These are phyloP conservation scores for Hyphochytrium catenoides DNA, from an alignment of 352 stramenopile species.

Conservation along the genomic window DNA sequence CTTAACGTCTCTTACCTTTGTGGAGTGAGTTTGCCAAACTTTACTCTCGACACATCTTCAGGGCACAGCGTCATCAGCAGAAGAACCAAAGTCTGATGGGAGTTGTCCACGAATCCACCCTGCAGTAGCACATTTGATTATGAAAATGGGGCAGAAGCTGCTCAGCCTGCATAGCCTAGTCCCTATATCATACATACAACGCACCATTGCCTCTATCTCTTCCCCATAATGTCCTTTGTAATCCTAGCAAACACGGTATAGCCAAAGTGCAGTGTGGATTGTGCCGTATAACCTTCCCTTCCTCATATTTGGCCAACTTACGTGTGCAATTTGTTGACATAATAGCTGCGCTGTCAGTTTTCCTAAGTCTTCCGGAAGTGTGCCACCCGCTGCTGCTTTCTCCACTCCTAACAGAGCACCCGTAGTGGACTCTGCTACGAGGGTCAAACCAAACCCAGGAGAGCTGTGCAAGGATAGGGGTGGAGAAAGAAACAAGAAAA, in stretches of 20 bases:
- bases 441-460: slow-evolving; percentile 70
- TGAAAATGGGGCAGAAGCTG: slow-evolving; percentile 3
- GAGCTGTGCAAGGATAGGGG: slow-evolving; percentile 15
- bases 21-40: slow-evolving; percentile 58
- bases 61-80: slow-evolving; percentile 93
- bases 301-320: no score
- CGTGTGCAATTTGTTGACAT: slow-evolving; percentile 88
- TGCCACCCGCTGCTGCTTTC: slow-evolving; percentile 43
- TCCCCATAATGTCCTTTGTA: no score
- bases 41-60: slow-evolving; percentile 88
- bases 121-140: no score
- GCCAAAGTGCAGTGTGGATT: no score
- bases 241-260: no score
- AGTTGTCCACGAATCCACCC: slow-evolving; percentile 79
- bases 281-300: no score
- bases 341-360: slow-evolving; percentile 72
- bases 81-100: slow-evolving; percentile 81
- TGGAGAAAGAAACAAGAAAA: no score
- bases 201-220: no score
- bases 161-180: slow-evolving; percentile 12
- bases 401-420: slow-evolving; percentile 80
- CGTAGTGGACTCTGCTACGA: slow-evolving; percentile 94
- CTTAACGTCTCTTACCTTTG: slow-evolving; percentile 23
- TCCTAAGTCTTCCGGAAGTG: slow-evolving; percentile 89
- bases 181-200: no score